phyloP scores from a whole-genome alignment of 1,139 yeast species.

The Suhomyces choctaworum region DNA sequence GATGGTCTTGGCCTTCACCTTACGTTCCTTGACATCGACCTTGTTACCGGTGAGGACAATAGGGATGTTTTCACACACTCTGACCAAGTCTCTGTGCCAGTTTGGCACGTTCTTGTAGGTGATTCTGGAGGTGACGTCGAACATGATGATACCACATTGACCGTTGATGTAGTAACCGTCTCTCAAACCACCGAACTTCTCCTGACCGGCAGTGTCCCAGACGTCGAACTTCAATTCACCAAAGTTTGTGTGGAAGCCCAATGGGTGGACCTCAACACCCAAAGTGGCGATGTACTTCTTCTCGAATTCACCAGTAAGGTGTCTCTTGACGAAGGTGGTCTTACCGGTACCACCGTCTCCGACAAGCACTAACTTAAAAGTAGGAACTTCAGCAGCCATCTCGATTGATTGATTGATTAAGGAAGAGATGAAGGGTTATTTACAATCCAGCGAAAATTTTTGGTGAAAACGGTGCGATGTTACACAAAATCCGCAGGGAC shows the following conservation, averaged over 20 bases:
- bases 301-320: slow-evolving; percentile 99
- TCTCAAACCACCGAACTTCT: slow-evolving; percentile 99
- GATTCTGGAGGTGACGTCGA: slow-evolving; percentile 98
- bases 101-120: slow-evolving; percentile 99
- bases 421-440: slow-evolving; percentile 10
- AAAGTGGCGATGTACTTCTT: slow-evolving; percentile 98
- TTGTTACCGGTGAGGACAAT: slow-evolving; percentile 99
- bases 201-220: slow-evolving; percentile 99
- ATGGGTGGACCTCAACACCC: slow-evolving; percentile 99
- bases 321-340: slow-evolving; percentile 99
- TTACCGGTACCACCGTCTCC: slow-evolving; percentile 99
- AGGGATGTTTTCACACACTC: slow-evolving; percentile 99
- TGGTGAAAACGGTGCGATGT: slow-evolving; percentile 8
- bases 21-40: slow-evolving; percentile 99
- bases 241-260: slow-evolving; percentile 96
- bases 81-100: slow-evolving; percentile 99
- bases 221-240: slow-evolving; percentile 99
- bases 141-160: slow-evolving; percentile 99
- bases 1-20: slow-evolving; percentile 99
- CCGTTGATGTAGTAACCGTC: slow-evolving; percentile 99
- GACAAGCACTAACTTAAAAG: slow-evolving; percentile 96
- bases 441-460: slow-evolving; percentile 9
- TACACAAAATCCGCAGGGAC: slow-evolving; percentile 10
- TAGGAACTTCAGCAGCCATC: slow-evolving; percentile 87
- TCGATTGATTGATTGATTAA: slow-evolving; percentile 16